Evolutionary conservation across 352 stramenopile genomes (phyloP), one percentile per base, ranked within the genome.

Genomic region (Globisporangium megalacanthum): DNA sequence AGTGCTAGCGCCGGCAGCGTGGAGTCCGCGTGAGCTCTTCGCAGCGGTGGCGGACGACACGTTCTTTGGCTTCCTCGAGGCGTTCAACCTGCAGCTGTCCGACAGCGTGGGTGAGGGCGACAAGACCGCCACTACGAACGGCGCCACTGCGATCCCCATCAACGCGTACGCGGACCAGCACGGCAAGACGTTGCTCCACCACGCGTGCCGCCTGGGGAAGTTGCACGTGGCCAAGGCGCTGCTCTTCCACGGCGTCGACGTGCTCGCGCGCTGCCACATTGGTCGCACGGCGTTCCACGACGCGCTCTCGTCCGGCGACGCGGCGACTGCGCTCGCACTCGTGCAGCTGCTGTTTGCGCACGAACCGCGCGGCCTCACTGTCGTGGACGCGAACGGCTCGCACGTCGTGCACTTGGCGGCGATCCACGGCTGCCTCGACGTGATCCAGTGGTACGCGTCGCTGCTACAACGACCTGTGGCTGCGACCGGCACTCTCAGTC

Each of bases 271-370:
- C 44, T 88, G 79, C 60, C 61, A 67, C 42, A 67, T 81, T 17
- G 75, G 77, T 0, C 75, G 75, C 36, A 83, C 79, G 19, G 58
- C 77, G 15, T 84, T 86, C 51, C 79, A 90, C 45, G 78, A 90
- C 13, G 68, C 77, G 0, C 60, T 81, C 10, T 75, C 71, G 0
- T 73, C 73, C 1, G 51, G 48, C 3, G 65, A 62, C 15, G 52
- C 58, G 13, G 64, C 65, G 1, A 58, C 50, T 7, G 66, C 64
- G 8, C 57, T 90, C 1, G 49, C 62, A 13, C 53, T 90, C 20
- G 53, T 87, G 35, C 61, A 85, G 52, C 51, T 80, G 33, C 33
- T 90, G 45, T 73, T 68, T 53, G 70, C 78, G n/a, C 73, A 86
- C 22, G 80, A 86, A 4, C 72, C 77, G 3, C 50, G 45, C 4